A percentile compares a stretch with the other conserved stretches of the same genome.
These are phyloP conservation scores for Straminergon stramineum DNA, from an alignment of 225 moss, liverwort and hornwort species.

Conservation along the genomic window DNA sequence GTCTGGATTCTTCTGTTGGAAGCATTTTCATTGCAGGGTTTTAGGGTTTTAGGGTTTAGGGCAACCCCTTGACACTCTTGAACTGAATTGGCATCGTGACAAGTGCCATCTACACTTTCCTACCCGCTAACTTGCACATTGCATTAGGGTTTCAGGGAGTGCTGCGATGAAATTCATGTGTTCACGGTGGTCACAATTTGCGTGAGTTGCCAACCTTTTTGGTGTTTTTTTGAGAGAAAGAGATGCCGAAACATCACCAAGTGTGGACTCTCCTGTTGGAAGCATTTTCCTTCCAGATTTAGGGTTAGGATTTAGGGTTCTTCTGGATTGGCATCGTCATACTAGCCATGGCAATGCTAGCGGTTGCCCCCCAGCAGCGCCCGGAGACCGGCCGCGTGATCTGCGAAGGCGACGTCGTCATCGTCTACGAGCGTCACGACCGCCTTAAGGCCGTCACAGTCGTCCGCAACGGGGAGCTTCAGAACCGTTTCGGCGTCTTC, in stretches of 20 bases:
- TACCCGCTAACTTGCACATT: neutral
- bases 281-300: neutral
- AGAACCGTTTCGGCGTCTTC: conserved; percentile 85
- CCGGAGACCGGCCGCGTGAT: conserved; percentile 29
- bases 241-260: neutral
- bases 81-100: neutral
- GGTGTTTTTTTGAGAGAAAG: neutral
- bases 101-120: neutral
- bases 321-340: neutral
- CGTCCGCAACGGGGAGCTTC: conserved; percentile 50
- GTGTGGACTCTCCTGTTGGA: neutral
- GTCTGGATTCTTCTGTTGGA: neutral
- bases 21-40: neutral
- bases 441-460: conserved; percentile 81
- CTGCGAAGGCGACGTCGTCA: conserved; percentile 60
- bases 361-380: neutral
- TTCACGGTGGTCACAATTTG: neutral
- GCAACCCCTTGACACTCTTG: neutral
- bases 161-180: neutral
- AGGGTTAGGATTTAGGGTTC: neutral
- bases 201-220: neutral
- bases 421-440: conserved; percentile 90
- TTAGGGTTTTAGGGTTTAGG: neutral
- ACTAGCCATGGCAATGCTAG: conserved; percentile 32
- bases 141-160: neutral